These are phyloP conservation scores for Amorphotheca resinae DNA, from an alignment of 495 filamentous ascomycete genomes.

Conservation along the genomic window DNA sequence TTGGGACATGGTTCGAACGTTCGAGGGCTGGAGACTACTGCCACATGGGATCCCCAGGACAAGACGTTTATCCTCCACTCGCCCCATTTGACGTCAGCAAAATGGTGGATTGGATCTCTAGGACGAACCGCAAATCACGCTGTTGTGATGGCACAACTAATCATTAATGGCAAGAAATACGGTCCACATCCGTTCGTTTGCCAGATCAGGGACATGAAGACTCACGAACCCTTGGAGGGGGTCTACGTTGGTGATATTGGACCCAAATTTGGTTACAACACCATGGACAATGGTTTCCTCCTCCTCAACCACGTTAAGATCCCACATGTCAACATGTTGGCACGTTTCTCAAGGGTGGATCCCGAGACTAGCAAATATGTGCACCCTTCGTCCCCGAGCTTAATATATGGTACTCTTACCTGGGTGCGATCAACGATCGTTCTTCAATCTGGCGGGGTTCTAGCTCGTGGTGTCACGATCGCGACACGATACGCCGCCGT, in stretches of 20 bases:
- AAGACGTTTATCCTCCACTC: conserved; percentile 60
- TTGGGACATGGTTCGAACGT: conserved; percentile 66
- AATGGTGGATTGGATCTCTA: conserved; percentile 72
- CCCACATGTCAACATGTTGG: conserved; percentile 58
- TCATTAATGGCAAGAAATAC: conserved; percentile 47
- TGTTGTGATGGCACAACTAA: conserved; percentile 60
- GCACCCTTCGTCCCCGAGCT: conserved; percentile 46
- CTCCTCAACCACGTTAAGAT: conserved; percentile 59
- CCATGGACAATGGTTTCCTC: conserved; percentile 67
- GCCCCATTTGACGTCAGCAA: conserved; percentile 52
- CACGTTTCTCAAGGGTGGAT: conserved; percentile 49
- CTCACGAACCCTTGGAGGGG: conserved; percentile 57
- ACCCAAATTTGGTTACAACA: conserved; percentile 60
- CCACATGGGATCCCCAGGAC: conserved; percentile 53
- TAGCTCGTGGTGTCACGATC: conserved; percentile 67
- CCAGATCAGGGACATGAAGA: conserved; percentile 57
- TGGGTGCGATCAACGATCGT: conserved; percentile 64
- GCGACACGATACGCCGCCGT: conserved; percentile 58
- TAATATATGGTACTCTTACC: conserved; percentile 62
- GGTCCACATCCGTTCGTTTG: conserved; percentile 69
- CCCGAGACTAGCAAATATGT: conserved; percentile 48
- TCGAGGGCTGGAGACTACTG: conserved; percentile 59
- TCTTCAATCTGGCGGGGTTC: conserved; percentile 47
- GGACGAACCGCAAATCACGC: conserved; percentile 64
- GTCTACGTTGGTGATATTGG: conserved; percentile 64